These are phyloP conservation scores for Coniferiporia sulphurascens DNA, from an alignment of 1,284 basidiomycete genomes.

Conservation along the genomic window DNA sequence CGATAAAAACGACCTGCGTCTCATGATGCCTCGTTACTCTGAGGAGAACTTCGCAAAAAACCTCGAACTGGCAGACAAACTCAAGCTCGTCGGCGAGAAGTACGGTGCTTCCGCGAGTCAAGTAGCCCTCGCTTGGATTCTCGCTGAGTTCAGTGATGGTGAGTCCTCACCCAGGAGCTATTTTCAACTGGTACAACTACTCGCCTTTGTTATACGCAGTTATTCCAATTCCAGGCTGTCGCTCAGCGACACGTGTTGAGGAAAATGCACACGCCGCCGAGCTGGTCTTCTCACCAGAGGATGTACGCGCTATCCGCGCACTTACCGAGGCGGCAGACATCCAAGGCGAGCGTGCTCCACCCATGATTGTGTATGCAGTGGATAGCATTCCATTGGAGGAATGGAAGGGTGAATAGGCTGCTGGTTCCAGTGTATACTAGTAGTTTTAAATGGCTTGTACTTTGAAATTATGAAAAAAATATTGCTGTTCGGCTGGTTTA, in stretches of 20 bases:
- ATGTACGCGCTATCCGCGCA: constrained; percentile 27
- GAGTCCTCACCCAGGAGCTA: constrained; percentile 15
- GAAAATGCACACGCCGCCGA: constrained; percentile 21
- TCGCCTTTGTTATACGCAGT: constrained; percentile 5
- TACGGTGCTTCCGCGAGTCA: constrained; percentile 32
- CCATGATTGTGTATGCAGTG: neutral
- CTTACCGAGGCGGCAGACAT: constrained; percentile 26
- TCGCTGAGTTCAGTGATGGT: constrained; percentile 27
- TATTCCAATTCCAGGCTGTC: constrained; percentile 3
- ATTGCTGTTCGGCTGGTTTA: too few species aligned
- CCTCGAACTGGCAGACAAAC: constrained; percentile 31
- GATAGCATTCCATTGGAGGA: constrained; percentile 20
- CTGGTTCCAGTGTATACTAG: too few species aligned
- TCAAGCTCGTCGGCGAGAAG: constrained; percentile 26
- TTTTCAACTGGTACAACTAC: constrained; percentile 1
- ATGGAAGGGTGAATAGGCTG: constrained; percentile 22
- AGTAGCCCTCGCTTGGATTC: constrained; percentile 37
- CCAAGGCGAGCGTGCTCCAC: constrained; percentile 21
- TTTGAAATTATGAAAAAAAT: too few species aligned
- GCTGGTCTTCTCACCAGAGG: constrained; percentile 25
- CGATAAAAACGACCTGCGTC: constrained; percentile 31
- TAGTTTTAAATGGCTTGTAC: too few species aligned
- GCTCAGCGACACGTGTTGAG: neutral
- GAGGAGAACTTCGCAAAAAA: constrained; percentile 38
- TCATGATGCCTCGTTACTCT: constrained; percentile 28